Evolutionary conservation across 768 basidiomycete genomes (phyloP), one percentile per base, ranked within the genome.

Genomic region (Austroboletus festivus): DNA sequence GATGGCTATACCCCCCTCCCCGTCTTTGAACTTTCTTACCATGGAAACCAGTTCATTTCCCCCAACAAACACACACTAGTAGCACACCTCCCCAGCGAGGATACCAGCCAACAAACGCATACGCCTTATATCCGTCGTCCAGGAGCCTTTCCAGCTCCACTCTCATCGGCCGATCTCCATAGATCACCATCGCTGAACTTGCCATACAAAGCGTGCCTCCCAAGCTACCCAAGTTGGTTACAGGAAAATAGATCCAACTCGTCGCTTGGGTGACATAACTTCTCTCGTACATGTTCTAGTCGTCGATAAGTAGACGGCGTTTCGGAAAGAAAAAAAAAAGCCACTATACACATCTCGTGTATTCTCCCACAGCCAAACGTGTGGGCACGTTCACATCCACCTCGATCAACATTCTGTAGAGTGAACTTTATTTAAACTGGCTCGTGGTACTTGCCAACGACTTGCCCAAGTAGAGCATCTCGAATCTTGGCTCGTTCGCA

Each of bases 341-440:
- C n/a, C n/a, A n/a, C n/a, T n/a, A n/a, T n/a, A n/a, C n/a, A n/a
- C n/a, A n/a, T n/a, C n/a, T n/a, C 28, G 5, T 12, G 5, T 28
- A 40, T 42, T 55, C 57, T 67, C 63, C 52, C 63, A 67, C 63
- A 67, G 59, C 37, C 22, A 53, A 39, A 24, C 21, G 12, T 35
- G 51, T 46, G 47, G 53, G 44, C 64, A 63, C 56, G 57, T 64
- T 64, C 64, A 48, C 62, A 67, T 63, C 53, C 62, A 22, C 30
- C 58, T 54, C 61, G 61, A 59, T 62, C 52, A 52, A 31, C n/a
- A 31, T 35, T 21, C 37, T 34, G 39, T 34, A 53, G 22, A 61
- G 52, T 62, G 62, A 62, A 62, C 61, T 39, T 53, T 42, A 64
- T 60, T 28, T 12, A 6, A 12, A 12, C 28, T 28, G 5, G 5